phyloP scores from a whole-genome alignment of 441 rosid species.

The Daphne laureola region DNA sequence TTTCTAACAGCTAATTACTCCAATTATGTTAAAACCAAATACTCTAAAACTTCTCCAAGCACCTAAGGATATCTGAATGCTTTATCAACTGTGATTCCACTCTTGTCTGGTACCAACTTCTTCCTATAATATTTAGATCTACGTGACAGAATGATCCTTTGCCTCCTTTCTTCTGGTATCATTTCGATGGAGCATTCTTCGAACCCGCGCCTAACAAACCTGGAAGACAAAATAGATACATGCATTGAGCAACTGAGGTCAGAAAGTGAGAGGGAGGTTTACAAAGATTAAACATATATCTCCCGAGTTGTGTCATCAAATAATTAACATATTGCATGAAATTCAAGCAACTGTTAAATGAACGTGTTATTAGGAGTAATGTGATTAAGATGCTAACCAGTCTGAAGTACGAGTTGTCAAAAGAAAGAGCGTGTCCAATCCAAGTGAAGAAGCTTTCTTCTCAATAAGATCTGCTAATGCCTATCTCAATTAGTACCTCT shows the following conservation, averaged over 20 bases:
- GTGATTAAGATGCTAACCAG: slow-evolving; percentile 37
- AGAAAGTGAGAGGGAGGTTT: background rate
- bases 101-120: slow-evolving; percentile 58
- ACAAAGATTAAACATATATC: background rate
- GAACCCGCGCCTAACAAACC: slow-evolving; percentile 87
- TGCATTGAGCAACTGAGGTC: background rate
- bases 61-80: slow-evolving; percentile 9
- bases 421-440: slow-evolving; percentile 67
- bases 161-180: slow-evolving; percentile 61
- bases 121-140: slow-evolving; percentile 80
- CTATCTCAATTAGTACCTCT: slow-evolving; percentile 3
- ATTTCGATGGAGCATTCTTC: slow-evolving; percentile 57
- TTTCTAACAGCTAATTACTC: too few species aligned
- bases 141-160: slow-evolving; percentile 67
- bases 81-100: slow-evolving; percentile 49
- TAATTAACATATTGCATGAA: background rate
- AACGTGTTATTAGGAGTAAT: background rate
- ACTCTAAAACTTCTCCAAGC: too few species aligned
- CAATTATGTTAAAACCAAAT: too few species aligned
- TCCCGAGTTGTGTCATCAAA: background rate
- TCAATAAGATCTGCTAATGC: slow-evolving; percentile 62
- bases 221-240: slow-evolving; percentile 14
- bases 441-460: slow-evolving; percentile 73
- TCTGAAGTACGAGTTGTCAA: slow-evolving; percentile 89
- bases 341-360: background rate